Evolutionary conservation across 2,329 filamentous ascomycete genomes (phyloP).

Genomic region (Penicillium sp.): DNA sequence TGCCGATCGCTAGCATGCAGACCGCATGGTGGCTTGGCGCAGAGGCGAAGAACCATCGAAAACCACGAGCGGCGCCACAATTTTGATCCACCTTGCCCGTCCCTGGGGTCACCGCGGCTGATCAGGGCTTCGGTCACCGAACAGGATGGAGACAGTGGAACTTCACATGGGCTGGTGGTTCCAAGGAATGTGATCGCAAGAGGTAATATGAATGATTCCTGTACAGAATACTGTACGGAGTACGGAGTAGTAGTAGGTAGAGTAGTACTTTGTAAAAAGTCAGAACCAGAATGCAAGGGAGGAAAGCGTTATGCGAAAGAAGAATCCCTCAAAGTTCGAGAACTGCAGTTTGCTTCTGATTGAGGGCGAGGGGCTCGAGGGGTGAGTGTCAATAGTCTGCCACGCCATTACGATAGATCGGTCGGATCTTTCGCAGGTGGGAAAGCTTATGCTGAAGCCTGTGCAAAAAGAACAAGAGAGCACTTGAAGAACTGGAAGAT

Average conservation of each 20-base stretch:
- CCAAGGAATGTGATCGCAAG: not conserved
- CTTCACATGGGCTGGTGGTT: constrained; percentile 3
- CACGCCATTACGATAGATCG: constrained; percentile 3
- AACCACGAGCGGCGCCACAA: constrained; percentile 8
- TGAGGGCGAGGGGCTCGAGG: not conserved
- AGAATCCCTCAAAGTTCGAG: not conserved
- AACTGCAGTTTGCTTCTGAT: not conserved
- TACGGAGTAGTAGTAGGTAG: not conserved
- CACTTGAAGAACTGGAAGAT: no score
- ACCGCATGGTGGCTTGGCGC: constrained; percentile 26
- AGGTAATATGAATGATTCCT: not conserved
- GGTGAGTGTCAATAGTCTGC: constrained; percentile 4
- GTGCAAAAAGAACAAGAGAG: no score
- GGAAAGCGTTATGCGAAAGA: not conserved
- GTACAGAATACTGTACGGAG: not conserved
- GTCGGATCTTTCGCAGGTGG: not conserved
- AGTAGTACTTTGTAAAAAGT: not conserved
- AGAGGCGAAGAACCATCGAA: constrained; percentile 24
- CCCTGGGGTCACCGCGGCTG: constrained; percentile 11
- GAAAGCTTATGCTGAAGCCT: not conserved
- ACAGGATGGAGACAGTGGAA: constrained; percentile 2
- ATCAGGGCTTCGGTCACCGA: not conserved
- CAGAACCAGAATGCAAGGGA: constrained; percentile 1
- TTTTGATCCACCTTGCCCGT: constrained; percentile 3
- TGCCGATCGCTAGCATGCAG: constrained; percentile 30